phyloP scores from a whole-genome alignment of 208 protist genomes.

The Tritrichomonas musculus region DNA sequence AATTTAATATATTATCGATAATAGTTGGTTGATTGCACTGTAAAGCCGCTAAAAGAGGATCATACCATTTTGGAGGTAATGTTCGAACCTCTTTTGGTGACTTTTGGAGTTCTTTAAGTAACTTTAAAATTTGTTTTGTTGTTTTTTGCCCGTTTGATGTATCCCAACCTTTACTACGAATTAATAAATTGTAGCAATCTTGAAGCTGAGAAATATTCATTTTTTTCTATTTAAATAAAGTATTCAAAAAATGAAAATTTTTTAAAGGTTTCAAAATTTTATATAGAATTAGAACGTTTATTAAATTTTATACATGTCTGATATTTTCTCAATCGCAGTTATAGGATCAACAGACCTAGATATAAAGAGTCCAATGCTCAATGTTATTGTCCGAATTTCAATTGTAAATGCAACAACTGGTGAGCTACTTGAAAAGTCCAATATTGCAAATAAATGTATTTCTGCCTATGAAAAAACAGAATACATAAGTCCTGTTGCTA shows the following conservation, averaged over 20 bases:
- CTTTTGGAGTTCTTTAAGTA: neutral
- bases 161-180: neutral
- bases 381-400: neutral
- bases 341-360: neutral
- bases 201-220: too few species aligned
- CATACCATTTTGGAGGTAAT: neutral
- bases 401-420: neutral
- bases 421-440: neutral
- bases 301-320: too few species aligned
- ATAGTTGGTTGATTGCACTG: neutral
- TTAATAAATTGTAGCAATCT: too few species aligned
- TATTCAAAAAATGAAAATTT: too few species aligned
- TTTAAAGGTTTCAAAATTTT: too few species aligned
- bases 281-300: too few species aligned
- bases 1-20: neutral
- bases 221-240: too few species aligned
- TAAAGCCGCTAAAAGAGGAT: neutral
- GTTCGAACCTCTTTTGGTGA: neutral
- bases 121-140: neutral
- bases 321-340: neutral
- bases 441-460: neutral
- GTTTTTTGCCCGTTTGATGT: neutral
- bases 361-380: neutral
- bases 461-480: constrained; percentile 1
- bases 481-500: constrained; percentile 1